Evolutionary conservation across 371 early-diverging fungal species (phyloP).

Genomic region (Apophysomyces elegans): DNA sequence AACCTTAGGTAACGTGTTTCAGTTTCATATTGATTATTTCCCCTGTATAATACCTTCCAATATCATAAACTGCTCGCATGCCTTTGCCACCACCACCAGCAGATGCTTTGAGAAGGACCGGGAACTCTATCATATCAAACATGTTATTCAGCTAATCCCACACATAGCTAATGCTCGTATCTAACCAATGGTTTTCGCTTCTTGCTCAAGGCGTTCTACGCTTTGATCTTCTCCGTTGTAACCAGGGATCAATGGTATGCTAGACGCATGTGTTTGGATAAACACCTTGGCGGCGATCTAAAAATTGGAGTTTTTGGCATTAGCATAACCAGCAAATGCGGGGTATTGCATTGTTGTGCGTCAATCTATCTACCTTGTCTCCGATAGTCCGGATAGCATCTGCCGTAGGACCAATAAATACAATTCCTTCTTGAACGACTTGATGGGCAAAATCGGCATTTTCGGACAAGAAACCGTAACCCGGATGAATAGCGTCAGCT

Average conservation of each 20-base stretch:
- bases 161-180: background rate
- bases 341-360: background rate
- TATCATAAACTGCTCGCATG: slow-evolving; percentile 72
- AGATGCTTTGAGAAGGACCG: slow-evolving; percentile 88
- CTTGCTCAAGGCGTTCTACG: slow-evolving; percentile 50
- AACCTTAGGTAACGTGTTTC: slow-evolving; percentile 56
- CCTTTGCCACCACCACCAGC: slow-evolving; percentile 95
- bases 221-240: slow-evolving; percentile 84
- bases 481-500: slow-evolving; percentile 84
- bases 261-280: slow-evolving; percentile 57
- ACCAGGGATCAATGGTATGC: slow-evolving; percentile 90
- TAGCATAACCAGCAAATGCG: too few species aligned
- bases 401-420: slow-evolving; percentile 81
- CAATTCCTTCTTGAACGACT: slow-evolving; percentile 67
- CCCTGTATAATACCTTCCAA: slow-evolving; percentile 27
- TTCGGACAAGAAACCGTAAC: slow-evolving; percentile 93
- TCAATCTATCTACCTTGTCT: slow-evolving; percentile 73
- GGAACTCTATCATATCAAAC: slow-evolving; percentile 64
- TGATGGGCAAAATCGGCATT: slow-evolving; percentile 77
- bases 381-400: slow-evolving; percentile 91
- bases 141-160: background rate
- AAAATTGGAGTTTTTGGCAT: background rate
- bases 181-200: slow-evolving; percentile 59
- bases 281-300: slow-evolving; percentile 81
- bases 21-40: too few species aligned